Evolutionary conservation across 139 green algal genomes (phyloP), one percentile per base, ranked within the genome.

Genomic region (Coelastrella sp.): DNA sequence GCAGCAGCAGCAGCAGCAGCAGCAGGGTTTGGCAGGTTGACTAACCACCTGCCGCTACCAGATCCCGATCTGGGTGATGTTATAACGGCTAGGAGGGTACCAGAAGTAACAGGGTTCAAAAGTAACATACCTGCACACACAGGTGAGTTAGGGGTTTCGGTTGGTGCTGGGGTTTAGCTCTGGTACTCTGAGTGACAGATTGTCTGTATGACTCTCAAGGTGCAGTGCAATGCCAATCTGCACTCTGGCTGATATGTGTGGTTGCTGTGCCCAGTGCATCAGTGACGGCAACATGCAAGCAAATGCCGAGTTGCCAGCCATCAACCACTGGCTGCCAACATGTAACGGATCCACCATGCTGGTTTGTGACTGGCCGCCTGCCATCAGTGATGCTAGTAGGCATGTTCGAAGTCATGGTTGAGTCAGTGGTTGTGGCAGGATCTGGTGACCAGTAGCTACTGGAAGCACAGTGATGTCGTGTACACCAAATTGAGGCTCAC

Each of bases 1-100:
- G 79, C 79, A 85, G 79, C 79, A 85, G 57, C 79, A 85, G 79
- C 78, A 61, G 82, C 64, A 79, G 65, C 65, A 77, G 82, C 82
- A 47, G 64, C 61, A 47, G 79, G 60, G 8, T 77, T 79, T 88
- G 60, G 82, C 14, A 32, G 60, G 23, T 61, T 88, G 82, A 88
- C 82, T 3, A 64, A 22, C 22, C 60, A 79, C 4, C 13, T 88
- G 13, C 82, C 64, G 10, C 47, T 88, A 61, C 65, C 61, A 61
- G 82, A 88, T 88, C 61, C 32, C 80, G 83, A 79, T 60, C 3
- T 88, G 22, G 66, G 57, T 57, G 83, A 17, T 80, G 83, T n/a
- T 11, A 3, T 76, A 17, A 3, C 80, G n/a, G 0, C 19, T 14
- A 64, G 22, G 32, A 71, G 23, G 20, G 56, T 88, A 59, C 83